These are phyloP conservation scores for Didymella lethalis DNA, from an alignment of 2,329 filamentous ascomycete genomes.

Conservation along the genomic window DNA sequence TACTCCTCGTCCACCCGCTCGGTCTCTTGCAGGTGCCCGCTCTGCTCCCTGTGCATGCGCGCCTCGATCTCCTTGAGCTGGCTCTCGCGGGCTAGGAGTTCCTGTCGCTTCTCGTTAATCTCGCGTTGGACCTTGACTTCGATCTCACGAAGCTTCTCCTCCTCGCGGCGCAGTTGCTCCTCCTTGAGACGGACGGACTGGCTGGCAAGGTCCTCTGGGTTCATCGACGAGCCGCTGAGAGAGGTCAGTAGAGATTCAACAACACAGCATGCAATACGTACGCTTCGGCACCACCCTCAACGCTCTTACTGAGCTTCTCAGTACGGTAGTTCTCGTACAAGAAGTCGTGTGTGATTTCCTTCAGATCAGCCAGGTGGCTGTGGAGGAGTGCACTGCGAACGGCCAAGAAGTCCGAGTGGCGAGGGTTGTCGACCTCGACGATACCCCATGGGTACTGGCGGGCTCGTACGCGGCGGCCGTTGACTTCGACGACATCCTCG, in stretches of 20 bases:
- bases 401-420: conserved; percentile 97
- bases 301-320: conserved; percentile 99
- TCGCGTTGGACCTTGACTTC: conserved; percentile 99
- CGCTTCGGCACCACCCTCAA: conserved; percentile 87
- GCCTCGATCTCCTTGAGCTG: conserved; percentile 99
- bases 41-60: conserved; percentile 89
- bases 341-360: conserved; percentile 99
- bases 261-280: conserved; percentile 62
- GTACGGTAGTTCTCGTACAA: conserved; percentile 99
- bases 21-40: conserved; percentile 50
- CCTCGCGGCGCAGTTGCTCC: conserved; percentile 97
- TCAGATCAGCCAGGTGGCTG: conserved; percentile 96
- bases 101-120: conserved; percentile 99
- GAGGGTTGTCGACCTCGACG: conserved; percentile 98
- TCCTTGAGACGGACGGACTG: conserved; percentile 99
- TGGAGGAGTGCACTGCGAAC: conserved; percentile 96
- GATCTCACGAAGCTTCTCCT: conserved; percentile 99
- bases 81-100: conserved; percentile 94
- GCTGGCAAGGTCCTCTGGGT: conserved; percentile 94
- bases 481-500: conserved; percentile 93
- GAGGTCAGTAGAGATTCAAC: conserved; percentile 33
- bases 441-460: conserved; percentile 99
- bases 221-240: conserved; percentile 82
- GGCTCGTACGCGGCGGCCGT: conserved; percentile 88
- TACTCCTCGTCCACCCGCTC: conserved; percentile 46